Evolutionary conservation across 2,329 filamentous ascomycete genomes (phyloP).

Genomic region (Fusarium decemcellulare): DNA sequence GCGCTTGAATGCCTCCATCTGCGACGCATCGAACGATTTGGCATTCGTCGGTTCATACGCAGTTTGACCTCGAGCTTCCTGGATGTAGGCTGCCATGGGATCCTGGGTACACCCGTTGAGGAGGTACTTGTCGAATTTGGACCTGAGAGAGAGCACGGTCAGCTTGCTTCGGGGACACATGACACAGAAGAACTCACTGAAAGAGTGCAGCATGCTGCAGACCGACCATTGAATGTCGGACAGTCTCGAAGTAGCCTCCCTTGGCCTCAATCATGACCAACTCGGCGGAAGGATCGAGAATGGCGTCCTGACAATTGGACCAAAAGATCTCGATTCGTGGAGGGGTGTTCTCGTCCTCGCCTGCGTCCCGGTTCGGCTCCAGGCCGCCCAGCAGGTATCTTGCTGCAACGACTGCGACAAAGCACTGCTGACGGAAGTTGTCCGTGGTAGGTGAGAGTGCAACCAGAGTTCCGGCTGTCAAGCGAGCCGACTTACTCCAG

Average conservation of each 20-base stretch:
- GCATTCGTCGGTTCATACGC: constrained; percentile 6
- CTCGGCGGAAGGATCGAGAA: constrained; percentile 77
- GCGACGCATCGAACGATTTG: constrained; percentile 75
- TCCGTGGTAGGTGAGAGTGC: constrained; percentile 69
- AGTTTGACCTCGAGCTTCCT: not conserved
- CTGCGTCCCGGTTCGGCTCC: constrained; percentile 61
- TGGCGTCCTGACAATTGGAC: constrained; percentile 68
- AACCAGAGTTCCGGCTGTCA: constrained; percentile 68
- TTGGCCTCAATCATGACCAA: constrained; percentile 86
- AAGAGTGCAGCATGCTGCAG: constrained; percentile 73
- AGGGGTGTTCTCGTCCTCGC: constrained; percentile 55
- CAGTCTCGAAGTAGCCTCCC: constrained; percentile 82
- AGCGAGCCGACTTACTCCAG: constrained; percentile 70
- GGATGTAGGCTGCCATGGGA: constrained; percentile 49
- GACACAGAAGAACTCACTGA: constrained; percentile 61
- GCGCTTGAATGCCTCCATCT: constrained; percentile 75
- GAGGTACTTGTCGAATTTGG: constrained; percentile 75
- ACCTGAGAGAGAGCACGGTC: constrained; percentile 52
- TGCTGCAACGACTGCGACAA: constrained; percentile 81
- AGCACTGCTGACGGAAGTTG: constrained; percentile 74
- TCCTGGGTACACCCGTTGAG: constrained; percentile 60
- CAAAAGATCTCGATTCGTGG: constrained; percentile 85
- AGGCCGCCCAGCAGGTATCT: constrained; percentile 73
- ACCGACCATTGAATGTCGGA: constrained; percentile 79
- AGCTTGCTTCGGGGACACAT: not conserved